Conservation (phyloP, 345 rosid genomes). For the Melaleuca quinquenervia region DNA sequence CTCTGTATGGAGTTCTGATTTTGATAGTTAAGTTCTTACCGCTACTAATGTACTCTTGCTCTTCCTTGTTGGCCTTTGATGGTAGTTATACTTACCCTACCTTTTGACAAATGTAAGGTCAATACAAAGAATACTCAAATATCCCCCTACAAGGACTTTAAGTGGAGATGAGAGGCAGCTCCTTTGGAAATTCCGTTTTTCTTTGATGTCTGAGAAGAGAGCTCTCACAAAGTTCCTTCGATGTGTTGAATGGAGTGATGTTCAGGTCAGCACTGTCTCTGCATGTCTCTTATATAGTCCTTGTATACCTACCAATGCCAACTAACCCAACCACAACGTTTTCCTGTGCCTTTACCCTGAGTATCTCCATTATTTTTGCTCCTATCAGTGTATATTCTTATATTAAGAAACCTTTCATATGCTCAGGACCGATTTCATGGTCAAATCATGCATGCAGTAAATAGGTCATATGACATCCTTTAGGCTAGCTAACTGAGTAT, state of each 20-base stretch:
- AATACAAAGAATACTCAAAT: slow-evolving; percentile 76
- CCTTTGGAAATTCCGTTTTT: slow-evolving; percentile 94
- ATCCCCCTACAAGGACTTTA: slow-evolving; percentile 82
- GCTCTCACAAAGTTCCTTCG: slow-evolving; percentile 94
- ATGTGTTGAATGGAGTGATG: slow-evolving; percentile 97
- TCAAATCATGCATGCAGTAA: neutral
- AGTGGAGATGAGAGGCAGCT: slow-evolving; percentile 98
- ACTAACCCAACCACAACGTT: neutral
- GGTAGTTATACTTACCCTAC: neutral
- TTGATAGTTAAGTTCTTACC: neutral
- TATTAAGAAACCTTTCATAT: neutral
- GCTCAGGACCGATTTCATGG: too few relatives aligned
- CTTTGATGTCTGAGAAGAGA: slow-evolving; percentile 88
- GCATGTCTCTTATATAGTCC: neutral
- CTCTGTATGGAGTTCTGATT: neutral
- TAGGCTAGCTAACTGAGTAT: neutral
- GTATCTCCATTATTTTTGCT: neutral
- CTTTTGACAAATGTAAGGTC: slow-evolving; percentile 36
- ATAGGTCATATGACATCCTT: neutral
- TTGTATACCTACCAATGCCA: neutral
- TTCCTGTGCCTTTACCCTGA: neutral
- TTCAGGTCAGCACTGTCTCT: slow-evolving; percentile 46
- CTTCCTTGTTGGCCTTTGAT: neutral
- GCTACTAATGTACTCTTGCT: neutral
- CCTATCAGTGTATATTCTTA: neutral